These are phyloP conservation scores for Gigaspora rosea DNA, from an alignment of 192 early-diverging fungal genomes.

Conservation along the genomic window DNA sequence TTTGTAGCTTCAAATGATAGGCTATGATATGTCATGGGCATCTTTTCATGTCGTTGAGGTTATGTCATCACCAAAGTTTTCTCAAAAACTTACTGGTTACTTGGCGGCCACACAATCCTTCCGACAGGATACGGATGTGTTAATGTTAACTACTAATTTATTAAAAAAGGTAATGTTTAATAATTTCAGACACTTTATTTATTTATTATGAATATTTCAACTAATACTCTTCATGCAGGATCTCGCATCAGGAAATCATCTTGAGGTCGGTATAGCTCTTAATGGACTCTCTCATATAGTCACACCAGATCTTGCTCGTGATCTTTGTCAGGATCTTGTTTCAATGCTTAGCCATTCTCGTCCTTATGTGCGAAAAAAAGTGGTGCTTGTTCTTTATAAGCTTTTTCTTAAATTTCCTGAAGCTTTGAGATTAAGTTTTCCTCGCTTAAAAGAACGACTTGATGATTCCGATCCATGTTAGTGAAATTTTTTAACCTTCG, in stretches of 20 bases:
- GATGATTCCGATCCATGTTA: slow-evolving; percentile 90
- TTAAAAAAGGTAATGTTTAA: slow-evolving; percentile 81
- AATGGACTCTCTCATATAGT: slow-evolving; percentile 92
- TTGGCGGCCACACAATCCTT: slow-evolving; percentile 89
- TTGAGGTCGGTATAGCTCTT: slow-evolving; percentile 89
- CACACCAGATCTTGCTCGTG: slow-evolving; percentile 86
- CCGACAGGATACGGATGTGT: slow-evolving; percentile 89
- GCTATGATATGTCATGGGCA: slow-evolving; percentile 97
- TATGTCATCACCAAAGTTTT: slow-evolving; percentile 87
- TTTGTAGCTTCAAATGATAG: slow-evolving; percentile 89
- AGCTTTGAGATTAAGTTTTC: slow-evolving; percentile 77
- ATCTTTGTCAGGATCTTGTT: slow-evolving; percentile 82
- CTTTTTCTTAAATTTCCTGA: slow-evolving; percentile 91
- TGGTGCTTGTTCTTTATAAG: slow-evolving; percentile 84
- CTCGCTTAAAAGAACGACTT: slow-evolving; percentile 81
- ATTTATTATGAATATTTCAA: neutral
- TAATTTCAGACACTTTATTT: neutral
- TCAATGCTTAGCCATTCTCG: slow-evolving; percentile 91
- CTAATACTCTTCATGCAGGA: slow-evolving; percentile 57
- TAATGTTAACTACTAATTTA: slow-evolving; percentile 96
- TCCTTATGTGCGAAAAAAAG: slow-evolving; percentile 91
- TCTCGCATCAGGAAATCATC: slow-evolving; percentile 75
- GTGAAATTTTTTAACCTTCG: neutral
- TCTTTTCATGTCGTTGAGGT: slow-evolving; percentile 96
- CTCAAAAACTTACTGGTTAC: slow-evolving; percentile 90